Evolutionary conservation across 2,329 filamentous ascomycete genomes (phyloP).

Genomic region (Ilyonectria robusta): DNA sequence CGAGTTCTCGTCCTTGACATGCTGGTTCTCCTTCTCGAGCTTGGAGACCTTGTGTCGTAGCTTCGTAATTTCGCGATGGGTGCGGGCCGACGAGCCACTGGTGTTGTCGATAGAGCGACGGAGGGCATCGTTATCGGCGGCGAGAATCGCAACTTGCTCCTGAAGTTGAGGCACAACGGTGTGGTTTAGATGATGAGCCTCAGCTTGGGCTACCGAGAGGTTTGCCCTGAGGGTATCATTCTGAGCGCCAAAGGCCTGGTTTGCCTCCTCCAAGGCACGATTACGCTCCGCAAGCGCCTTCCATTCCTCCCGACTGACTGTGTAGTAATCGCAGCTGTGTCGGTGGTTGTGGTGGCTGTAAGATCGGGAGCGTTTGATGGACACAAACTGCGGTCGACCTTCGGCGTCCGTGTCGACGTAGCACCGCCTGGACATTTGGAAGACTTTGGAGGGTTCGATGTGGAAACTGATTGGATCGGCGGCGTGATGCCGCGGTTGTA

Average conservation of each 20-base stretch:
- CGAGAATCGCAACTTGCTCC: slow-evolving; percentile 54
- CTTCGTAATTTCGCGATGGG: slow-evolving; percentile 51
- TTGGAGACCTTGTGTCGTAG: slow-evolving; percentile 52
- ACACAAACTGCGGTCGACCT: slow-evolving; percentile 55
- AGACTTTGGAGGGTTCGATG: slow-evolving; percentile 16
- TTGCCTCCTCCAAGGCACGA: slow-evolving; percentile 52
- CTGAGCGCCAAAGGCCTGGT: slow-evolving; percentile 52
- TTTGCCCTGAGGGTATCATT: slow-evolving; percentile 53
- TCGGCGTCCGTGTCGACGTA: slow-evolving; percentile 54
- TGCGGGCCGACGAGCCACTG: slow-evolving; percentile 44
- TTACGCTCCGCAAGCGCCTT: slow-evolving; percentile 55
- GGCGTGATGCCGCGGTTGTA: slow-evolving; percentile 14
- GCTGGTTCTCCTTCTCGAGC: slow-evolving; percentile 56
- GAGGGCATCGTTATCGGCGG: slow-evolving; percentile 57
- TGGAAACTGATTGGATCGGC: neutral
- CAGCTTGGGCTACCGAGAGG: slow-evolving; percentile 53
- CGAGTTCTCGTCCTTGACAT: slow-evolving; percentile 54
- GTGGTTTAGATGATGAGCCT: slow-evolving; percentile 52
- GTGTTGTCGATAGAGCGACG: slow-evolving; percentile 54
- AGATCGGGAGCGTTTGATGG: slow-evolving; percentile 57
- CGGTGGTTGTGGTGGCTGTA: slow-evolving; percentile 52
- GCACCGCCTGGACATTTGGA: slow-evolving; percentile 54
- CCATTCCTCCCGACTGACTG: slow-evolving; percentile 55
- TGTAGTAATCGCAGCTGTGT: slow-evolving; percentile 54
- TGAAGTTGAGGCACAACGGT: slow-evolving; percentile 55